Evolutionary conservation across 1,139 yeast genomes (phyloP).

Genomic region (Blastobotrys capitulatus): DNA sequence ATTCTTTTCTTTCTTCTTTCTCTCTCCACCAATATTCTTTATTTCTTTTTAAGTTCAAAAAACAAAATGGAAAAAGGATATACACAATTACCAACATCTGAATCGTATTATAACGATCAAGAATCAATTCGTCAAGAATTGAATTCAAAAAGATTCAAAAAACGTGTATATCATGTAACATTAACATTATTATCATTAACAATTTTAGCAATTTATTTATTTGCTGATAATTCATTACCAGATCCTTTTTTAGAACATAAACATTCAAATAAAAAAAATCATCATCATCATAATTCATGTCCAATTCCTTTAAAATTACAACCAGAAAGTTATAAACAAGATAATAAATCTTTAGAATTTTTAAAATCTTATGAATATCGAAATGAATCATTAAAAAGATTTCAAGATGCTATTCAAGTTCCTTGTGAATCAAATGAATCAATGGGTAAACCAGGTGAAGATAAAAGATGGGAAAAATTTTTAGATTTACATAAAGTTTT

Average conservation of each 20-base stretch:
- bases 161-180: not conserved
- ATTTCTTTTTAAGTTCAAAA: no score
- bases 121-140: not conserved
- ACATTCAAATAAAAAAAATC: not conserved
- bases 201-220: not conserved
- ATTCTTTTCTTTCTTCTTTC: no score
- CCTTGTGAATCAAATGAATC: constrained; percentile 61
- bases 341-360: constrained; percentile 3
- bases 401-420: constrained; percentile 52
- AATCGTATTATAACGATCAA: not conserved
- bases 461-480: constrained; percentile 40
- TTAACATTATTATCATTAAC: not conserved
- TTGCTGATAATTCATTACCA: no score
- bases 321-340: constrained; percentile 1
- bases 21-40: no score
- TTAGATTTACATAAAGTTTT: constrained; percentile 51
- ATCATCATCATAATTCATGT: not conserved
- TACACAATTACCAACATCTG: not conserved
- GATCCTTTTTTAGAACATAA: no score
- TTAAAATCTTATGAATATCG: constrained; percentile 20
- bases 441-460: constrained; percentile 41
- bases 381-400: constrained; percentile 37
- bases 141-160: not conserved
- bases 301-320: constrained; percentile 4
- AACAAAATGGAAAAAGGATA: not conserved